phyloP scores from a whole-genome alignment of 2,329 filamentous ascomycete genomes.

The Trichoderma sp. region DNA sequence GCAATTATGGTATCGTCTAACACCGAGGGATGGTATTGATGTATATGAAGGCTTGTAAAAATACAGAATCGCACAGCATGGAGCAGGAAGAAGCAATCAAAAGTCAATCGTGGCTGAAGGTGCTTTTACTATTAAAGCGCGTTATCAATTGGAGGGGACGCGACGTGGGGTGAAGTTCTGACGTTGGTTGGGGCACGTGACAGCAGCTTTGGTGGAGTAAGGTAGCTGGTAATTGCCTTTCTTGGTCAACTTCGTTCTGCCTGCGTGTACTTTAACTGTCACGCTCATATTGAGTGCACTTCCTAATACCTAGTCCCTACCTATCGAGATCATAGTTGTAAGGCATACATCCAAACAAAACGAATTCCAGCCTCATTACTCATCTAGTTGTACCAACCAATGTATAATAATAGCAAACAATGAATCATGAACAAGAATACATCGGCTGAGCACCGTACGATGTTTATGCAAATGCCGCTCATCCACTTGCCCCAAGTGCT shows the following conservation, averaged over 20 bases:
- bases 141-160: conserved; percentile 14
- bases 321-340: background rate
- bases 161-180: conserved; percentile 18
- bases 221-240: background rate
- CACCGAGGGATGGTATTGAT: background rate
- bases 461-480: background rate
- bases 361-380: background rate
- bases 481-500: background rate
- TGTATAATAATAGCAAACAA: background rate
- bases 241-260: background rate
- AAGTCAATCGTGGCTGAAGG: background rate
- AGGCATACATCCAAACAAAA: background rate
- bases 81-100: background rate
- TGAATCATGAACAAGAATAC: background rate
- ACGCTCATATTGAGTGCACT: background rate
- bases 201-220: background rate
- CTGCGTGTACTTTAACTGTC: background rate
- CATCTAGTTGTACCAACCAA: background rate
- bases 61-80: background rate
- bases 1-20: background rate
- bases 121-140: background rate
- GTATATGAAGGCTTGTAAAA: background rate
- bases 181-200: background rate
- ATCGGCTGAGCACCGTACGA: conserved; percentile 10
- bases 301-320: no score